Evolutionary conservation across 106 monocot species (phyloP).

Genomic region (Xerophyta viscosa): DNA sequence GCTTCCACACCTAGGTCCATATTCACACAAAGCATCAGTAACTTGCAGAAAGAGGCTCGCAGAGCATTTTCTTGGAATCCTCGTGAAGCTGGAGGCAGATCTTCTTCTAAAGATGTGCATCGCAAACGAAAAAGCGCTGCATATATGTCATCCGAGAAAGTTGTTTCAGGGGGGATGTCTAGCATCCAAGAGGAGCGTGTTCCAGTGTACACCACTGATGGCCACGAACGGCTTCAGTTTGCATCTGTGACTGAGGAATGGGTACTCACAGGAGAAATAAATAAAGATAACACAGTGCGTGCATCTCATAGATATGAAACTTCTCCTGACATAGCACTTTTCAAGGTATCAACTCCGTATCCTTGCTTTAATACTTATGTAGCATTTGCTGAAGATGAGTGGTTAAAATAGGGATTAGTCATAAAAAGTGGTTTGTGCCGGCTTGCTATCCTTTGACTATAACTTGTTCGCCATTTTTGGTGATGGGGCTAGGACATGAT

Average conservation of each 20-base stretch:
- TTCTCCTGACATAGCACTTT: constrained; percentile 88
- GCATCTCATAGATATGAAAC: constrained; percentile 80
- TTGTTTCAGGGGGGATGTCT: constrained; percentile 49
- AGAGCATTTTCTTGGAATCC: constrained; percentile 85
- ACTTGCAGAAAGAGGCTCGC: constrained; percentile 83
- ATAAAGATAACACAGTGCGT: constrained; percentile 66
- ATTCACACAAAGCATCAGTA: constrained; percentile 63
- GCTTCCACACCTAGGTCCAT: constrained; percentile 34
- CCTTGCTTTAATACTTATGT: too few relatives aligned
- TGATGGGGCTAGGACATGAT: too few relatives aligned
- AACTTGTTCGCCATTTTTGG: too few relatives aligned
- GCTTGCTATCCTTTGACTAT: too few relatives aligned
- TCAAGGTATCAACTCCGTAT: constrained; percentile 44
- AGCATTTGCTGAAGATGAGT: too few relatives aligned
- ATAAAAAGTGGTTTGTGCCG: too few relatives aligned
- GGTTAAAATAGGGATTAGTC: too few relatives aligned
- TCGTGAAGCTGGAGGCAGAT: constrained; percentile 59
- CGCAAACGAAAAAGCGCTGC: constrained; percentile 84
- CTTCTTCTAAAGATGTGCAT: constrained; percentile 39
- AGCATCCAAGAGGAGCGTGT: constrained; percentile 57
- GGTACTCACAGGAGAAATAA: constrained; percentile 73
- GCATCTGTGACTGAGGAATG: constrained; percentile 74
- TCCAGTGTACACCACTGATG: constrained; percentile 36
- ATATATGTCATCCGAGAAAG: constrained; percentile 39
- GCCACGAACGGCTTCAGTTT: constrained; percentile 73